Base-by-base conservation (phyloP, 495 filamentous ascomycete species). In the Jackrogersella multiformis region DNA sequence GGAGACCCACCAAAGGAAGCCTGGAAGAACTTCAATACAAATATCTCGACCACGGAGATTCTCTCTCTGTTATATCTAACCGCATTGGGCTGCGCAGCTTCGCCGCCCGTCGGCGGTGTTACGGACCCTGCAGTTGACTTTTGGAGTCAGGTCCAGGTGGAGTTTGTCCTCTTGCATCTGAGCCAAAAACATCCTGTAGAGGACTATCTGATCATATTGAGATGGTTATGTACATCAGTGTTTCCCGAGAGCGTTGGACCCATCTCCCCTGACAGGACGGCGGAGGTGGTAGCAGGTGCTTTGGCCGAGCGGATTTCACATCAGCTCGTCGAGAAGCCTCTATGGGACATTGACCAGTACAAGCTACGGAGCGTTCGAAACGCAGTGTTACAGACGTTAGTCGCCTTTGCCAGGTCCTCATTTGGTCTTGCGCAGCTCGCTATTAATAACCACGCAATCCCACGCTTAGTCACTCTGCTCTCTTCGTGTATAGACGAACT, bases 91-190 rank as follows among this genome's bases (percentile, higher is more conserved):
- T 83, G 80, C 41, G 51, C 76, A 5, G 70, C 72, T 4, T 63
- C 68, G 13, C 48, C 65, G 4, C 64, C 71, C 0, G 56, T 68
- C 13, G 64, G 34, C 8, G 68, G 68, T 45, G 34, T 65, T 4
- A 49, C 53, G 1, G 66, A 73, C 1, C 75, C 77, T 13, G 74
- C 70, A 4, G 54, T 66, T 4, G 72, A 76, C 30, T 82, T 82
- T 53, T 84, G 81, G 81, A 73, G 70, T 51, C 71, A 70, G 20
- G 77, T 84, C 12, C 77, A 81, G n/a, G 68, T 80, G 4, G 76
- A 82, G n/a, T 82, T 83, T 51, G 74, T 82, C 15, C 71, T 81
- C 44, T 52, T 78, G 39, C 75, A 81, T 55, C 73, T 84, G 2
- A 78, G 73, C 13, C 76, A 77, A 13, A 83, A 80, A 44, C 80